Conservation (phyloP, 805 yeast species). For the Debaryomyces maramus region DNA sequence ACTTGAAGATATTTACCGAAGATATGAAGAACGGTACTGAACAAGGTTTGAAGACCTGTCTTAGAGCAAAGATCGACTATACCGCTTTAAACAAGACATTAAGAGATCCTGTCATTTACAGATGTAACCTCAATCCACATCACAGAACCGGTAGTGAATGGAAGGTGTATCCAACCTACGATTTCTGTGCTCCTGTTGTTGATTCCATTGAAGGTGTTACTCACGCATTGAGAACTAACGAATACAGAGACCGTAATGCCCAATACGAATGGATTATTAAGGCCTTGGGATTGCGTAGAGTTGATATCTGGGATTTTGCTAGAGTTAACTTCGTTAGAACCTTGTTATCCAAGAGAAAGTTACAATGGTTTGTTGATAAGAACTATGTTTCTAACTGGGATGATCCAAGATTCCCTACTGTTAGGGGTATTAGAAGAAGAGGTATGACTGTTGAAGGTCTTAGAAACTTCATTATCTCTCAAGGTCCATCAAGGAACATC, state of each 20-base stretch:
- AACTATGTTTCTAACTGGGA: slow-evolving; percentile 91
- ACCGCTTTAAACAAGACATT: slow-evolving; percentile 89
- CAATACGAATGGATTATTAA: slow-evolving; percentile 96
- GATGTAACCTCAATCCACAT: slow-evolving; percentile 96
- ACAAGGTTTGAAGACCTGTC: slow-evolving; percentile 86
- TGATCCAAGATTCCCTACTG: slow-evolving; percentile 99
- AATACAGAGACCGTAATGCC: slow-evolving; percentile 97
- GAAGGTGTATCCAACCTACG: slow-evolving; percentile 98
- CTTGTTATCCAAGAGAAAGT: slow-evolving; percentile 90
- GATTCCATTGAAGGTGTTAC: slow-evolving; percentile 97
- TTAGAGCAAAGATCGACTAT: slow-evolving; percentile 95
- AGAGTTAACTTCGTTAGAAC: slow-evolving; percentile 97
- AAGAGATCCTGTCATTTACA: slow-evolving; percentile 97
- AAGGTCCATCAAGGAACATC: slow-evolving; percentile 97
- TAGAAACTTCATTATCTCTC: slow-evolving; percentile 87
- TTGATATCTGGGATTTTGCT: slow-evolving; percentile 96
- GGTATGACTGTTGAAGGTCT: slow-evolving; percentile 99
- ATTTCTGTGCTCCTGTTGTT: slow-evolving; percentile 97
- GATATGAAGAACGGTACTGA: slow-evolving; percentile 96
- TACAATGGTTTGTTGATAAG: slow-evolving; percentile 98
- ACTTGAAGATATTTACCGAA: slow-evolving; percentile 76
- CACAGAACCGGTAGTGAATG: slow-evolving; percentile 91
- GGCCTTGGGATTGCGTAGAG: slow-evolving; percentile 81
- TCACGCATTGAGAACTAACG: slow-evolving; percentile 96
- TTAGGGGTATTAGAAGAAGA: slow-evolving; percentile 98